Percentiles rank a stretch among this genome's conserved stretches.
Evolutionary conservation across 768 basidiomycete genomes (phyloP).

Genomic region (Suillus americanus): DNA sequence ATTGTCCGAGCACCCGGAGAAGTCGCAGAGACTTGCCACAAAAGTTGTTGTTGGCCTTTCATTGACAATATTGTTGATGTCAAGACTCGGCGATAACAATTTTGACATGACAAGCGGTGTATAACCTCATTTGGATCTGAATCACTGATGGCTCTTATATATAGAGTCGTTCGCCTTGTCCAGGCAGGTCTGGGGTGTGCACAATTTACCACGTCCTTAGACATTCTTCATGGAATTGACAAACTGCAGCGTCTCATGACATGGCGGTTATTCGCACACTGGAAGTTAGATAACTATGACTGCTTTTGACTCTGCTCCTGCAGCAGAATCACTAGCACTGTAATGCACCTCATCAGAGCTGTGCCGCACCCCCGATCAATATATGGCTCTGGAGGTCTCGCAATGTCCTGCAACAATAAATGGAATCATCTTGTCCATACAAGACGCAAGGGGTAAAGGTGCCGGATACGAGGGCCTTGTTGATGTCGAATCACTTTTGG

Average conservation of each 20-base stretch:
- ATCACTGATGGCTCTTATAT: neutral
- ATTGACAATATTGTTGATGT: neutral
- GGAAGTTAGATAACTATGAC: neutral
- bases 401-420: neutral
- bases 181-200: neutral
- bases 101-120: neutral
- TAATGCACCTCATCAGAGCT: neutral
- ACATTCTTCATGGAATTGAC: neutral
- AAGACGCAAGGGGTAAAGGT: neutral
- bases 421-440: neutral
- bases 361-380: neutral
- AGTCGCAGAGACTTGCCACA: neutral
- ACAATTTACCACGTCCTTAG: neutral
- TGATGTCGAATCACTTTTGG: neutral
- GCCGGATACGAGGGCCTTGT: neutral
- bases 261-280: neutral
- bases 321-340: neutral
- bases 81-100: neutral
- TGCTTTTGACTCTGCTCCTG: neutral
- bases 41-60: neutral
- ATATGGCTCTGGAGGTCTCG: neutral
- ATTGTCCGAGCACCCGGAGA: neutral
- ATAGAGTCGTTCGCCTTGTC: neutral
- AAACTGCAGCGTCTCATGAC: neutral
- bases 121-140: neutral